Base-by-base conservation (phyloP, 2,329 filamentous ascomycete species). In the Ophiostoma tasmaniense region DNA sequence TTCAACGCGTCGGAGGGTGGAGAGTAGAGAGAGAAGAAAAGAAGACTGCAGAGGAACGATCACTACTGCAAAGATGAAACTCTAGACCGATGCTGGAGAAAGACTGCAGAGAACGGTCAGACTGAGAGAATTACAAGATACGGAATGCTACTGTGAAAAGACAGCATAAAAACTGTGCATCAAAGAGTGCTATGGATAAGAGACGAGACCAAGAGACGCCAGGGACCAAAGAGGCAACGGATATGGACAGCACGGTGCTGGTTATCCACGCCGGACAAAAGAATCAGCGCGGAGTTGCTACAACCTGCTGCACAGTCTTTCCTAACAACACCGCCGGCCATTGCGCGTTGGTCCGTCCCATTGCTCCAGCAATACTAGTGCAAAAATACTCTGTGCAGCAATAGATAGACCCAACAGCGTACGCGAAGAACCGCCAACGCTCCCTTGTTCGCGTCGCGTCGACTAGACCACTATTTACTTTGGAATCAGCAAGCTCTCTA, bases 381-480 rank as follows among this genome's bases (percentile, higher is more conserved):
- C 17, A 45, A 17, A 17, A 50, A 17, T 50, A 50, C 20, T 25
- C 33, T 28, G 10, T 25, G 28, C 17, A 50, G 45, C 45, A 50
- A 33, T 33, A 33, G 20, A 42, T 7, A n/a, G 42, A 4, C 42
- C 42, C 42, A 45, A 45, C 42, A 45, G 42, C 42, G 17, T 45
- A 61, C 55, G 55, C 55, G 55, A 61, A 61, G 55, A 61, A 61
- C 33, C 33, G 28, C 59, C 14, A 37, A 33, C 30, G 59, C 61
- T 64, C 61, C 61, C 61, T 64, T 64, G 33, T 64, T 64, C 61
- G 33, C 61, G 61, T 64, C 61, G 61, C 61, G 61, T 62, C 55
- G 30, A 7, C 42, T 8, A 45, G 17, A 45, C 50, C 50, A 55
- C 50, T 55, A 55, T 22, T 3, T 25, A 55, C 2, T 28, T 11